A percentile compares a stretch with the other conserved stretches of the same genome.
Conservation (phyloP, 345 rosid species). For the Clarkia xantiana region DNA sequence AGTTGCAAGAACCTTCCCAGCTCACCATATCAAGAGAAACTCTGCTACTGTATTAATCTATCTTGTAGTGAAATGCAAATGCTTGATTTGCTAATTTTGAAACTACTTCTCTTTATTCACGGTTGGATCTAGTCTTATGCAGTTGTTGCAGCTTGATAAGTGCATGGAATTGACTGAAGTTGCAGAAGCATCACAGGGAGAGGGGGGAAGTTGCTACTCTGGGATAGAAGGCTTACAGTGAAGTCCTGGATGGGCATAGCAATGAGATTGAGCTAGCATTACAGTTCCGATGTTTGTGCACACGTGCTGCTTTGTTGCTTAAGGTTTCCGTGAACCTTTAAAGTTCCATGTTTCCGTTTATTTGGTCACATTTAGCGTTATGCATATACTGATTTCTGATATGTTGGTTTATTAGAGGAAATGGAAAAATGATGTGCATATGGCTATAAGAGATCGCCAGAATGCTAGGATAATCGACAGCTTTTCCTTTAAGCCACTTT, state of each 20-base stretch:
- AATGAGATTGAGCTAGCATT: constrained; percentile 31
- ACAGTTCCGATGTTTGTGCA: constrained; percentile 75
- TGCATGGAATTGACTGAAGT: constrained; percentile 39
- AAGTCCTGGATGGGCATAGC: constrained; percentile 53
- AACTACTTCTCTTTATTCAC: too few relatives aligned
- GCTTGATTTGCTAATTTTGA: too few relatives aligned
- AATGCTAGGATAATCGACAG: constrained; percentile 57
- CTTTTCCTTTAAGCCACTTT: constrained; percentile 61
- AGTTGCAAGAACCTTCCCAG: constrained; percentile 5
- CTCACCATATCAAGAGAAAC: neutral
- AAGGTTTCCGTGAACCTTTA: constrained; percentile 41
- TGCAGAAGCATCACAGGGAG: constrained; percentile 53
- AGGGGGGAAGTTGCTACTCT: constrained; percentile 36
- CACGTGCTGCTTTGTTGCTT: constrained; percentile 78
- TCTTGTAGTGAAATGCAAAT: neutral
- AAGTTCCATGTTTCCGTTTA: neutral
- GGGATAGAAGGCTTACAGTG: constrained; percentile 87
- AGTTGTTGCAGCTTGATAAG: constrained; percentile 44
- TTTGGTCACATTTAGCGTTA: neutral
- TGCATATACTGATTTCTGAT: neutral
- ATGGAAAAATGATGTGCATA: constrained; percentile 89
- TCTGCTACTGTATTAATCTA: neutral
- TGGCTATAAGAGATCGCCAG: constrained; percentile 83
- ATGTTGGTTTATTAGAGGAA: constrained; percentile 36
- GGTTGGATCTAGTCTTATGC: constrained; percentile 9